Conservation (phyloP, 306 rosid species). For the Cicer chorassanicum region DNA sequence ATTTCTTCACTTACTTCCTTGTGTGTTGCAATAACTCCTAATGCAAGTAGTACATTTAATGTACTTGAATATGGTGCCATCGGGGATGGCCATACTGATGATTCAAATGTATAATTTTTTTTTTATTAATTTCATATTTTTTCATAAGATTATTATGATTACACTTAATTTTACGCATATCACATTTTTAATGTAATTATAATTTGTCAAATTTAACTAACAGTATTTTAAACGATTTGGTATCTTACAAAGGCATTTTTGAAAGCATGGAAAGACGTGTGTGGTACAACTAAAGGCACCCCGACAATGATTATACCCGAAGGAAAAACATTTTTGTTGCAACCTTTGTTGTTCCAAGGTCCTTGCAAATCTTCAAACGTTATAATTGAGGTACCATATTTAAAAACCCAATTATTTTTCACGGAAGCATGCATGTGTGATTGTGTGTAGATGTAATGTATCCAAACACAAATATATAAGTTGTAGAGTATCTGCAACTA, state of each 20-base stretch:
- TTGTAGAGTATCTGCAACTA: too few species aligned
- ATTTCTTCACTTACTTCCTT: slow-evolving; percentile 4
- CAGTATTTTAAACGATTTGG: neutral
- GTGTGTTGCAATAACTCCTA: neutral
- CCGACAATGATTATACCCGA: slow-evolving; percentile 49
- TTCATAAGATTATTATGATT: neutral
- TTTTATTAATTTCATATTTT: neutral
- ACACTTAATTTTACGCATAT: too few species aligned
- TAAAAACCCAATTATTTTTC: too few species aligned
- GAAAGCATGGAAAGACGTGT: slow-evolving; percentile 56
- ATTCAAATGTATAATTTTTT: slow-evolving; percentile 45
- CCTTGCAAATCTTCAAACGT: slow-evolving; percentile 56
- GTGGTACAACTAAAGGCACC: slow-evolving; percentile 8
- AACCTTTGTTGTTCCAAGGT: slow-evolving; percentile 53
- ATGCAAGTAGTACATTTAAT: slow-evolving; percentile 19
- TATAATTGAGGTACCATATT: slow-evolving; percentile 40
- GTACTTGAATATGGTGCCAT: slow-evolving; percentile 54
- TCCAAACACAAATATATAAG: too few species aligned
- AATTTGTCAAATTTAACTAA: neutral
- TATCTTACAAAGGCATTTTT: slow-evolving; percentile 51
- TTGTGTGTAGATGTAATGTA: too few species aligned
- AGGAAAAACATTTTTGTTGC: slow-evolving; percentile 51
- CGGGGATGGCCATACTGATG: slow-evolving; percentile 55
- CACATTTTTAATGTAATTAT: too few species aligned
- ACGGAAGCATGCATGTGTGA: too few species aligned